A percentile compares a stretch with the other conserved stretches of the same genome.
Evolutionary conservation across 2,329 filamentous ascomycete genomes (phyloP).

Genomic region (Curvularia spicifera): DNA sequence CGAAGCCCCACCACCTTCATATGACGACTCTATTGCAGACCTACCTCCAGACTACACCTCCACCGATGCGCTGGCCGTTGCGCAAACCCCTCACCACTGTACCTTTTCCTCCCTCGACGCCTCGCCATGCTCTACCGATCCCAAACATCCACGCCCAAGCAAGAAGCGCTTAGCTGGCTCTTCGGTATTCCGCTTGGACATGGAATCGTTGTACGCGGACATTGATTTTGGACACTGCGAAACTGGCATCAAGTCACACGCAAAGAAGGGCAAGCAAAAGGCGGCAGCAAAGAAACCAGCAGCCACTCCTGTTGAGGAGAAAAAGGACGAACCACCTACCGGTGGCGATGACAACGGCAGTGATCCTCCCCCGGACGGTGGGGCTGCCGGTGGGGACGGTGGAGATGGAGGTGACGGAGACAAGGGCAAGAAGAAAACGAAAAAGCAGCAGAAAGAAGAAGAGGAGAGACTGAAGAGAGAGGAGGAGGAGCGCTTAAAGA

Average conservation of each 20-base stretch:
- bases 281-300: constrained; percentile 41
- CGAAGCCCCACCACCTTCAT: constrained; percentile 49
- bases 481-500: constrained; percentile 48
- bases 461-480: constrained; percentile 46
- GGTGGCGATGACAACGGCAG: constrained; percentile 46
- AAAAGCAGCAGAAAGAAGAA: constrained; percentile 49
- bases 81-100: constrained; percentile 41
- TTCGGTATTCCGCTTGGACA: constrained; percentile 38
- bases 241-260: constrained; percentile 59
- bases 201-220: constrained; percentile 46
- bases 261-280: constrained; percentile 59
- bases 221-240: constrained; percentile 66
- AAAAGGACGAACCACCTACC: constrained; percentile 53
- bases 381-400: constrained; percentile 42
- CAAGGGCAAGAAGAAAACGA: constrained; percentile 51
- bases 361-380: constrained; percentile 46
- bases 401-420: constrained; percentile 42
- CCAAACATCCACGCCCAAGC: constrained; percentile 39
- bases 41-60: constrained; percentile 55
- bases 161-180: constrained; percentile 38
- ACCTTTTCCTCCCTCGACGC: constrained; percentile 43
- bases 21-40: constrained; percentile 53
- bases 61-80: constrained; percentile 51
- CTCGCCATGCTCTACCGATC: constrained; percentile 39
- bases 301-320: constrained; percentile 52